phyloP scores from a whole-genome alignment of 306 rosid species.

The Prunus padus region DNA sequence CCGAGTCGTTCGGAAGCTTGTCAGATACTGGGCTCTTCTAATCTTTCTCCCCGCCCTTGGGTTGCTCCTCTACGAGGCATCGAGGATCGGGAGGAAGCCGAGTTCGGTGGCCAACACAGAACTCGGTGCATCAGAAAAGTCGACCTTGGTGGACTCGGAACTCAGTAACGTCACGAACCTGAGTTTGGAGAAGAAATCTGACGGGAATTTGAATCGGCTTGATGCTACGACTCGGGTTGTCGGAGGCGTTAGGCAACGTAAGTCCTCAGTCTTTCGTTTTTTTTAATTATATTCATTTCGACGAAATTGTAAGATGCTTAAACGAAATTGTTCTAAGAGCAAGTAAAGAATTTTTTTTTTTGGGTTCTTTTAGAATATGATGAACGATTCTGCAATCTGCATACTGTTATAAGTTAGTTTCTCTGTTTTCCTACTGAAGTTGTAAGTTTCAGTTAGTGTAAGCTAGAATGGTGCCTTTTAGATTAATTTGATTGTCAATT shows the following conservation, averaged over 20 bases:
- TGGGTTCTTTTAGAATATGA: not conserved
- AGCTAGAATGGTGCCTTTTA: not conserved
- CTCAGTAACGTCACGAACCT: slow-evolving; percentile 11
- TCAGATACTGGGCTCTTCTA: slow-evolving; percentile 66
- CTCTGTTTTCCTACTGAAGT: not conserved
- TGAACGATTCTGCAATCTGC: not conserved
- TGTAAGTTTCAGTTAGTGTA: not conserved
- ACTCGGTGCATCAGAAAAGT: not conserved
- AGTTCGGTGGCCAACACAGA: slow-evolving; percentile 18
- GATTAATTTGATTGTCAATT: not conserved
- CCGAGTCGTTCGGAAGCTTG: slow-evolving; percentile 44
- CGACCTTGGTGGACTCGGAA: not conserved
- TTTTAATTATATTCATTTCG: not conserved
- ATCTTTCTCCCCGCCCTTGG: slow-evolving; percentile 52
- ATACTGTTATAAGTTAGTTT: not conserved
- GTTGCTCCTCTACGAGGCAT: slow-evolving; percentile 59
- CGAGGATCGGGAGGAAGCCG: slow-evolving; percentile 49
- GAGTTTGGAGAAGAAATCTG: slow-evolving; percentile 34
- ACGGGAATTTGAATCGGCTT: slow-evolving; percentile 72
- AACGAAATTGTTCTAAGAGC: not conserved
- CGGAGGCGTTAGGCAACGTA: slow-evolving; percentile 76
- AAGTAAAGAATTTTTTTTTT: not conserved
- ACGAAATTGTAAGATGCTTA: not conserved
- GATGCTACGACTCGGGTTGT: slow-evolving; percentile 69
- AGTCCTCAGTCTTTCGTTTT: slow-evolving; percentile 27